phyloP scores from a whole-genome alignment of 2,329 filamentous ascomycete species.

The Sarocladium kiliense region DNA sequence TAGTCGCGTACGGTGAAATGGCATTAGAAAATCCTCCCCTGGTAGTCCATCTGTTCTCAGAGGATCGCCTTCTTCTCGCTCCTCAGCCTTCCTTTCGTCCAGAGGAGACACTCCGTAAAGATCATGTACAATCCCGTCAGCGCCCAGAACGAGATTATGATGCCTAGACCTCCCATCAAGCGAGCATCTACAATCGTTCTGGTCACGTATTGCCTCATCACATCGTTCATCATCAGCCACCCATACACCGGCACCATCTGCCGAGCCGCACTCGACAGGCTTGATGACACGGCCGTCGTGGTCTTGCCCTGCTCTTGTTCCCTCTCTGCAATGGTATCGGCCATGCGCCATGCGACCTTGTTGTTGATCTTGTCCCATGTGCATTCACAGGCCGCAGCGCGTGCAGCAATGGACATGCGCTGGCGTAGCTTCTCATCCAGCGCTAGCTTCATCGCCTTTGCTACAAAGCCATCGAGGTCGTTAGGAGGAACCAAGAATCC shows the following conservation, averaged over 20 bases:
- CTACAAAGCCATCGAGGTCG: constrained; percentile 55
- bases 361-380: constrained; percentile 72
- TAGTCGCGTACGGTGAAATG: not conserved
- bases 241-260: constrained; percentile 34
- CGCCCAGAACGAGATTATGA: constrained; percentile 45
- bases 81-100: constrained; percentile 28
- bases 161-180: constrained; percentile 37
- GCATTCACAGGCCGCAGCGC: constrained; percentile 53
- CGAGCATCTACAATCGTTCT: constrained; percentile 36
- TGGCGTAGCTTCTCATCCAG: constrained; percentile 36
- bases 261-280: constrained; percentile 14
- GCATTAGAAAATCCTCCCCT: not conserved
- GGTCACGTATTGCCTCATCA: constrained; percentile 28
- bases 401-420: constrained; percentile 41
- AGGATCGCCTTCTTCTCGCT: constrained; percentile 19
- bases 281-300: not conserved
- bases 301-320: constrained; percentile 23
- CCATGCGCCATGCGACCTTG: constrained; percentile 60
- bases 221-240: constrained; percentile 39
- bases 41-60: not conserved
- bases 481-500: constrained; percentile 56
- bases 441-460: constrained; percentile 44
- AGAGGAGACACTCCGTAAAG: constrained; percentile 40
- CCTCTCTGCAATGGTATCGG: constrained; percentile 44
- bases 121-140: constrained; percentile 43